Conservation (phyloP, 192 early-diverging fungal genomes). For the Chytriomyces confervae region DNA sequence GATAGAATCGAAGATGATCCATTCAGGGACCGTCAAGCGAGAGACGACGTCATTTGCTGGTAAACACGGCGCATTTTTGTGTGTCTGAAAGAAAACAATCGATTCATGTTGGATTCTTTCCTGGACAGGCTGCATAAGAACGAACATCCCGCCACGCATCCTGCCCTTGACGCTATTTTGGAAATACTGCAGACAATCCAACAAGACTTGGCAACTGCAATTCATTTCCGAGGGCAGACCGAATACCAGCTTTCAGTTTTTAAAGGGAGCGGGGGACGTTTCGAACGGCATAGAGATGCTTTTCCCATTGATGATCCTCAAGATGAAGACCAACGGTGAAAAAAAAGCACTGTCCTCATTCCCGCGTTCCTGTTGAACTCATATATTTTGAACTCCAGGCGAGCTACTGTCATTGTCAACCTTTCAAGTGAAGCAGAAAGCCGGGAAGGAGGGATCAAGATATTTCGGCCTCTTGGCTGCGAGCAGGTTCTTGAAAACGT, state of each 20-base stretch:
- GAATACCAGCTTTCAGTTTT: conserved; percentile 32
- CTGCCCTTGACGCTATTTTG: conserved; percentile 14
- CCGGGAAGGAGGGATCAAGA: conserved; percentile 52
- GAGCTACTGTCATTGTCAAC: conserved; percentile 63
- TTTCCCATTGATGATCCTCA: conserved; percentile 58
- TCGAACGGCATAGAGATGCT: conserved; percentile 61
- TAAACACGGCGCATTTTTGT: background rate
- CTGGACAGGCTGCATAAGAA: background rate
- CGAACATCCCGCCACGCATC: conserved; percentile 5
- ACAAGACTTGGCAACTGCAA: background rate
- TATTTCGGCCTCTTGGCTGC: conserved; percentile 54
- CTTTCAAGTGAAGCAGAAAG: conserved; percentile 58
- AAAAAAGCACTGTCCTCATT: background rate
- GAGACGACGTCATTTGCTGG: conserved; percentile 32
- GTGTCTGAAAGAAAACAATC: background rate
- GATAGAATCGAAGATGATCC: conserved; percentile 28
- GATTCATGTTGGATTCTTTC: too few relatives aligned
- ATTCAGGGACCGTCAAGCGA: conserved; percentile 23
- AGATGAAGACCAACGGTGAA: conserved; percentile 54
- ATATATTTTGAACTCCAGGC: conserved; percentile 2
- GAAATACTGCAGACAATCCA: background rate
- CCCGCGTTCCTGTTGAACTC: background rate
- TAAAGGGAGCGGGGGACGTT: conserved; percentile 29
- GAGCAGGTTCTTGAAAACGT: conserved; percentile 47
- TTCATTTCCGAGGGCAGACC: conserved; percentile 7